Evolutionary conservation across 1,139 yeast species (phyloP).

Genomic region (Yamadazyma sp.): DNA sequence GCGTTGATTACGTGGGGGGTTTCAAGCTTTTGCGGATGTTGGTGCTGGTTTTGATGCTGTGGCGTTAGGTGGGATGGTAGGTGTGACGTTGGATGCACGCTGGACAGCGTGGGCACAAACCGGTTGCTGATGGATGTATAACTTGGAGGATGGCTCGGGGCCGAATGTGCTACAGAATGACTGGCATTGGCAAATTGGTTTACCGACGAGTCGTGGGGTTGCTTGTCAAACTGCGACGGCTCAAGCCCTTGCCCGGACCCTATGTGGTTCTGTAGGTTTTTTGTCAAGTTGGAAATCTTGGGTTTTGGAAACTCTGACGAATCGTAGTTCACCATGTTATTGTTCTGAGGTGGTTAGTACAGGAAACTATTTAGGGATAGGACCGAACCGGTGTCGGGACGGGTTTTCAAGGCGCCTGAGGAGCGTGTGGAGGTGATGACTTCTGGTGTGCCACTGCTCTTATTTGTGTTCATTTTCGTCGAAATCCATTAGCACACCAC

Average conservation of each 20-base stretch:
- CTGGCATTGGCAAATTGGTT: no score
- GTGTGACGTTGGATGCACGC: neutral
- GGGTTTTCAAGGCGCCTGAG: no score
- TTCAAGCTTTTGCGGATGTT: neutral
- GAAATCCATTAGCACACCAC: no score
- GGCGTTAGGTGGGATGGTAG: no score
- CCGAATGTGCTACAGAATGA: slow-evolving; percentile 3
- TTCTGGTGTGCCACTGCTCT: no score
- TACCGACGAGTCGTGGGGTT: no score
- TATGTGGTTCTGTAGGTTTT: slow-evolving; percentile 20
- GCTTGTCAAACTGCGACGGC: neutral
- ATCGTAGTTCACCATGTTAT: slow-evolving; percentile 13
- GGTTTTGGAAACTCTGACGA: slow-evolving; percentile 17
- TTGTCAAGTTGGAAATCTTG: slow-evolving; percentile 37
- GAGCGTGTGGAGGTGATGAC: no score
- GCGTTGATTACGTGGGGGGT: slow-evolving; percentile 1
- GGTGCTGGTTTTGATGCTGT: neutral
- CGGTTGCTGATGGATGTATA: slow-evolving; percentile 8
- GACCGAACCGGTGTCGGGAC: no score
- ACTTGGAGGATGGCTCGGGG: slow-evolving; percentile 16
- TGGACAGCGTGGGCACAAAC: slow-evolving; percentile 2
- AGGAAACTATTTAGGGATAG: neutral
- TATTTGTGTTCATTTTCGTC: no score
- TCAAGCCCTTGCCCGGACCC: neutral
- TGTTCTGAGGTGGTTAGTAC: neutral